Percentiles rank a stretch among this genome's conserved stretches.
Evolutionary conservation across 257 asterid genomes (phyloP).

Genomic region (Gentiana dahurica): DNA sequence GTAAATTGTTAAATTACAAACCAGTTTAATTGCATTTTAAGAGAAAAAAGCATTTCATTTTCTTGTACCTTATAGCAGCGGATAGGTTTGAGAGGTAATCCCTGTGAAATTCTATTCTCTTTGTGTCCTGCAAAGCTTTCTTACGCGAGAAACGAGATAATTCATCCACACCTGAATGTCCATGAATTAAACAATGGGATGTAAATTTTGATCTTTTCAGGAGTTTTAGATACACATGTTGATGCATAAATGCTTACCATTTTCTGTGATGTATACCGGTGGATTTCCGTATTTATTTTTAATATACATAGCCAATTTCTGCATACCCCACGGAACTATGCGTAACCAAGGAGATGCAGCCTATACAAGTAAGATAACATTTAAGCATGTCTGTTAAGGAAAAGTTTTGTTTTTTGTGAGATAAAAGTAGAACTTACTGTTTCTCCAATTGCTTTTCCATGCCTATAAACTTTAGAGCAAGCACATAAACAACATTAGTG

Average conservation of each 20-base stretch:
- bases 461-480: conserved; percentile 38
- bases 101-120: conserved; percentile 58
- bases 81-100: conserved; percentile 73
- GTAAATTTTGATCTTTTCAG: too few species aligned
- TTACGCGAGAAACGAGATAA: conserved; percentile 23
- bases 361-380: conserved; percentile 16
- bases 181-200: conserved; percentile 2
- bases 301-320: conserved; percentile 53
- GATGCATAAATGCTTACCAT: conserved; percentile 29
- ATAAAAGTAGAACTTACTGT: conserved; percentile 39
- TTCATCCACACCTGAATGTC: conserved; percentile 67
- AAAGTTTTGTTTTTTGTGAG: conserved; percentile 12
- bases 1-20: too few species aligned
- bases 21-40: too few species aligned
- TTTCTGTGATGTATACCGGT: conserved; percentile 61
- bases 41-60: too few species aligned
- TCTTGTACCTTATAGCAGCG: conserved; percentile 63
- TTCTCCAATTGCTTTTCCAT: conserved; percentile 68
- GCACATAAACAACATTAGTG: conserved; percentile 9
- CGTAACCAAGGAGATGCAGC: conserved; percentile 72
- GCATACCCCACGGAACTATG: conserved; percentile 82
- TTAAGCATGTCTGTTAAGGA: conserved; percentile 24
- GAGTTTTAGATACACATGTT: too few species aligned
- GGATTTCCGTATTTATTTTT: conserved; percentile 71
- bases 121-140: conserved; percentile 47